A percentile compares a stretch with the other conserved stretches of the same genome.
These are phyloP conservation scores for Avicennia marina DNA, from an alignment of 257 asterid genomes.

Conservation along the genomic window DNA sequence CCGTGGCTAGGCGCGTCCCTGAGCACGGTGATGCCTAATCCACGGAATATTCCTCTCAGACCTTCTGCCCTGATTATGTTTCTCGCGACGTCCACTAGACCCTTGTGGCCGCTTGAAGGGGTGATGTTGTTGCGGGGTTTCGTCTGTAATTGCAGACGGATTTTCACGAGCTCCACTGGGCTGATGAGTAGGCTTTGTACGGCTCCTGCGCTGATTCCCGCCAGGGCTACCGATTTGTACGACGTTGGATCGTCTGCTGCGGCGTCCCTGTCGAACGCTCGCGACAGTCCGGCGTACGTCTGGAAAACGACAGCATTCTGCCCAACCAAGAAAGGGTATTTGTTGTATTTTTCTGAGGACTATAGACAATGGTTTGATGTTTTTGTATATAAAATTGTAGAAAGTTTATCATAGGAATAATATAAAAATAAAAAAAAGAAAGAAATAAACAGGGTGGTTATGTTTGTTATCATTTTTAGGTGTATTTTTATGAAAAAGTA, in stretches of 20 bases:
- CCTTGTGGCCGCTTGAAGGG: constrained; percentile 30
- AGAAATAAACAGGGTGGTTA: neutral
- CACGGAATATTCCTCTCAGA: constrained; percentile 55
- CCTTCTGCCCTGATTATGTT: constrained; percentile 46
- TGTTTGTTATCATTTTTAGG: too few relatives aligned
- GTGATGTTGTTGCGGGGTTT: constrained; percentile 6
- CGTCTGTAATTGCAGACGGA: constrained; percentile 58
- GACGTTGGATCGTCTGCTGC: constrained; percentile 48
- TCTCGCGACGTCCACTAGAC: constrained; percentile 47
- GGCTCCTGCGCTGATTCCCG: constrained; percentile 67
- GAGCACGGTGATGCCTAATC: constrained; percentile 53
- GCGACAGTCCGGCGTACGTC: constrained; percentile 50
- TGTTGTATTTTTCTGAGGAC: too few relatives aligned
- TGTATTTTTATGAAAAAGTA: too few relatives aligned
- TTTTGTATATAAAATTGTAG: too few relatives aligned
- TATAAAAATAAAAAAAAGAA: too few relatives aligned
- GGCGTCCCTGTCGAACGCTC: constrained; percentile 31
- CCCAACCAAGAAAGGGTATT: constrained; percentile 8
- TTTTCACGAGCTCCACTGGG: constrained; percentile 78
- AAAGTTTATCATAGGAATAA: too few relatives aligned
- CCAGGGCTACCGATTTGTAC: constrained; percentile 48
- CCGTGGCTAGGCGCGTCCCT: constrained; percentile 81
- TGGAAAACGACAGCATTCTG: constrained; percentile 88
- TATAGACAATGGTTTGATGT: too few relatives aligned
- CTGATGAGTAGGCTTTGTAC: constrained; percentile 60